phyloP scores from a whole-genome alignment of 176 grass and related monocot genomes.

The Themeda triandra region DNA sequence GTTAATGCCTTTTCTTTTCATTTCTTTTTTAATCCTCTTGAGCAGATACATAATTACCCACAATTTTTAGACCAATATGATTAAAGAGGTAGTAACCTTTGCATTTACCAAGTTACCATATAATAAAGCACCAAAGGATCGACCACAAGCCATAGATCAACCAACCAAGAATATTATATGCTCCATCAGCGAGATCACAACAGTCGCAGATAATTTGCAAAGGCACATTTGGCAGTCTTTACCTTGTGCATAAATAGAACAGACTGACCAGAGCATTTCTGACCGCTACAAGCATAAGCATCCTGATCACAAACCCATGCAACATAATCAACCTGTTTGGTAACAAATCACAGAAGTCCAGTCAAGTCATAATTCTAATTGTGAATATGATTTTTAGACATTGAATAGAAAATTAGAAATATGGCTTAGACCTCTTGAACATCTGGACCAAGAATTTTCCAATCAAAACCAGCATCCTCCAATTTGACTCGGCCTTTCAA shows the following conservation, averaged over 20 bases:
- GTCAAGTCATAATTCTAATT: not conserved
- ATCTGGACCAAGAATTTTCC: conserved; percentile 98
- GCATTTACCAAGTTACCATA: not conserved
- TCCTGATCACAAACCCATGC: conserved; percentile 99
- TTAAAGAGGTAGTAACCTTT: not conserved
- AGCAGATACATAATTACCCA: not conserved
- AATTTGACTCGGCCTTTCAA: conserved; percentile 87
- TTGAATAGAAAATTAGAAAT: conserved; percentile 16
- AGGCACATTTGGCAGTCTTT: not conserved
- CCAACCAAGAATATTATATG: not conserved
- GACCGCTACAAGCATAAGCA: conserved; percentile 97
- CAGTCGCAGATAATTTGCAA: not conserved
- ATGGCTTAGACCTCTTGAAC: conserved; percentile 73
- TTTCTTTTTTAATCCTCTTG: not conserved
- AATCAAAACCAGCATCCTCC: conserved; percentile 99
- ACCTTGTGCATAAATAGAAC: conserved; percentile 97
- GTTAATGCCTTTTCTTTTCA: not conserved
- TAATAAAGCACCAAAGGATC: not conserved
- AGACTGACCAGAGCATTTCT: conserved; percentile 98
- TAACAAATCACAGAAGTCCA: conserved; percentile 15
- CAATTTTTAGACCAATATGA: not conserved
- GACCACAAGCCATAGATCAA: not conserved
- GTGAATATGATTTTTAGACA: not conserved
- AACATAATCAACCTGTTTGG: conserved; percentile 83
- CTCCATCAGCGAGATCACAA: not conserved